phyloP scores from a whole-genome alignment of 352 stramenopile genomes.

The Discostella stelligera region DNA sequence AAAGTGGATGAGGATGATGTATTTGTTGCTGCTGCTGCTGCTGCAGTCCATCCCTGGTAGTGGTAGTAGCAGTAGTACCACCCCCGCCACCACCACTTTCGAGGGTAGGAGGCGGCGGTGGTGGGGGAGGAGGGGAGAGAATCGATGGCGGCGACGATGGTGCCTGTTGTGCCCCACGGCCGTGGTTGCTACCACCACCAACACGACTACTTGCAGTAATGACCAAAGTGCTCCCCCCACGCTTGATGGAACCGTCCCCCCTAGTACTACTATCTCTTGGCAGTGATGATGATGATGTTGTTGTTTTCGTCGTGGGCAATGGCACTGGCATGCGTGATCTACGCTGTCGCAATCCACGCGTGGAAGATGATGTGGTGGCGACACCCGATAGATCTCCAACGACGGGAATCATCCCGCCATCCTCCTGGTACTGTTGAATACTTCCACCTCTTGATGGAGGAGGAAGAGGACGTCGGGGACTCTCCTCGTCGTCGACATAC shows the following conservation, averaged over 20 bases:
- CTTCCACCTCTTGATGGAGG: background rate
- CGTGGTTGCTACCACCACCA: too few relatives aligned
- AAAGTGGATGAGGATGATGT: background rate
- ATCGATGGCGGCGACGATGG: background rate
- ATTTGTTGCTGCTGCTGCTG: too few relatives aligned
- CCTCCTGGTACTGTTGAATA: too few relatives aligned
- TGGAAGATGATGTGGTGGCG: background rate
- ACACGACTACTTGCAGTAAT: background rate
- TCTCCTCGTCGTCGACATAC: background rate
- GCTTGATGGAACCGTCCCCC: background rate
- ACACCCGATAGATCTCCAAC: background rate
- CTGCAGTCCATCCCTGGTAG: background rate
- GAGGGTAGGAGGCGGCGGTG: background rate
- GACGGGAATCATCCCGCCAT: background rate
- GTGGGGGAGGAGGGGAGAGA: background rate
- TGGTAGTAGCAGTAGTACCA: background rate
- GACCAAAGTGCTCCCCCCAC: background rate
- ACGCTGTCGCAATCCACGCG: slow-evolving; percentile 4
- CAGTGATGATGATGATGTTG: background rate
- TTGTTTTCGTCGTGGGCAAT: background rate
- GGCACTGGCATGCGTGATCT: slow-evolving; percentile 11
- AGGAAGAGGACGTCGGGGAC: background rate
- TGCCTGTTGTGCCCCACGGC: too few relatives aligned
- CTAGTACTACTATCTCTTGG: background rate
- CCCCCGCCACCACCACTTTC: background rate